Conservation (phyloP, 306 rosid species). For the Sechiopsis laciniata region DNA sequence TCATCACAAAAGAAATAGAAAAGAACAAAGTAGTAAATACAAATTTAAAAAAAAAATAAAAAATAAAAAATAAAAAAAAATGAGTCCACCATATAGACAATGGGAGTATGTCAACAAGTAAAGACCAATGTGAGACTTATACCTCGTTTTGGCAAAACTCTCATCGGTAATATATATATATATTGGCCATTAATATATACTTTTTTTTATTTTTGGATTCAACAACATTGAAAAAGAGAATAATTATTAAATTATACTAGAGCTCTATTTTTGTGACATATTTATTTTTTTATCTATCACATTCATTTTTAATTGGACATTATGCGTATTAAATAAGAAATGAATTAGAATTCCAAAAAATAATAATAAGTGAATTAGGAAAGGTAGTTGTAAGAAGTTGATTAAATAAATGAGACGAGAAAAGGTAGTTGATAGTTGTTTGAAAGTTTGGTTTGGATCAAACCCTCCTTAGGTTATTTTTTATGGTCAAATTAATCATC, state of each 20-base stretch:
- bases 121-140: neutral
- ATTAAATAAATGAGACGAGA: neutral
- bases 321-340: too few relatives aligned
- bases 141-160: neutral
- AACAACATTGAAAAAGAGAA: too few relatives aligned
- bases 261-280: too few relatives aligned
- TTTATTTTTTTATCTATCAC: too few relatives aligned
- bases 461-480: neutral
- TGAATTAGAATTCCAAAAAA: too few relatives aligned
- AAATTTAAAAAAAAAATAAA: neutral
- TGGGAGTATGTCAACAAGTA: neutral
- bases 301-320: too few relatives aligned
- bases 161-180: too few relatives aligned
- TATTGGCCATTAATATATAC: too few relatives aligned
- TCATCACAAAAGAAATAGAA: neutral
- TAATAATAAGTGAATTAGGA: too few relatives aligned
- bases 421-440: slow-evolving; percentile 11
- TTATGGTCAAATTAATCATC: neutral
- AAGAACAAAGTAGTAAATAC: neutral
- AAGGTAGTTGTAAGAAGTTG: neutral
- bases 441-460: slow-evolving; percentile 12
- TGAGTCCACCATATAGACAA: neutral
- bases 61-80: too few relatives aligned
- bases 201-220: too few relatives aligned
- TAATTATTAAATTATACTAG: too few relatives aligned